phyloP scores from a whole-genome alignment of 805 yeast genomes.

The Pichia kluyveri region DNA sequence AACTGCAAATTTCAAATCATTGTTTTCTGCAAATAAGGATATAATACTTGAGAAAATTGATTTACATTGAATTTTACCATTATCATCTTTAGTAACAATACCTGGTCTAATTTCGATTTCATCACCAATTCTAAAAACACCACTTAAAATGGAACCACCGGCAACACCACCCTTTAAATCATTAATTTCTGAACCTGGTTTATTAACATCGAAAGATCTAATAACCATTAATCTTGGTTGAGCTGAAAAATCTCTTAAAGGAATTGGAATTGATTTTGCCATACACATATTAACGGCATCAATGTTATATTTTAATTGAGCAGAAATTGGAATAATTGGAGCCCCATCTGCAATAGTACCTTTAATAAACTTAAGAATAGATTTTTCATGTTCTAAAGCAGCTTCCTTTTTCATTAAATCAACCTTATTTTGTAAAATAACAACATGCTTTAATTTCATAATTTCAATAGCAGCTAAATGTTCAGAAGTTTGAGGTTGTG shows the following conservation, averaged over 20 bases:
- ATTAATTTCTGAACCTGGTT: conserved; percentile 96
- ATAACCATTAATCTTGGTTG: conserved; percentile 94
- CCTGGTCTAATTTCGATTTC: conserved; percentile 99
- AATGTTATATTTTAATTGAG: conserved; percentile 95
- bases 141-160: conserved; percentile 95
- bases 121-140: conserved; percentile 95
- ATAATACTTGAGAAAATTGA: conserved; percentile 93
- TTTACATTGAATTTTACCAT: conserved; percentile 82
- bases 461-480: conserved; percentile 99
- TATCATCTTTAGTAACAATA: conserved; percentile 91
- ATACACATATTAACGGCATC: conserved; percentile 97
- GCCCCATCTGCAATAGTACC: conserved; percentile 99
- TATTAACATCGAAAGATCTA: conserved; percentile 97
- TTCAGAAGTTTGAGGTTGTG: conserved; percentile 99
- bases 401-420: conserved; percentile 97
- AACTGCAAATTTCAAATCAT: conserved; percentile 95
- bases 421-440: conserved; percentile 94
- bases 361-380: conserved; percentile 83
- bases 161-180: conserved; percentile 99
- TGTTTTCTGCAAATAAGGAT: conserved; percentile 93
- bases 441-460: conserved; percentile 95
- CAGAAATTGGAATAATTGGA: conserved; percentile 97
- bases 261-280: conserved; percentile 92
- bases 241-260: conserved; percentile 88
- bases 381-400: conserved; percentile 91